Conservation (phyloP, 305 asterid genomes). For the Salvia sclarea region DNA sequence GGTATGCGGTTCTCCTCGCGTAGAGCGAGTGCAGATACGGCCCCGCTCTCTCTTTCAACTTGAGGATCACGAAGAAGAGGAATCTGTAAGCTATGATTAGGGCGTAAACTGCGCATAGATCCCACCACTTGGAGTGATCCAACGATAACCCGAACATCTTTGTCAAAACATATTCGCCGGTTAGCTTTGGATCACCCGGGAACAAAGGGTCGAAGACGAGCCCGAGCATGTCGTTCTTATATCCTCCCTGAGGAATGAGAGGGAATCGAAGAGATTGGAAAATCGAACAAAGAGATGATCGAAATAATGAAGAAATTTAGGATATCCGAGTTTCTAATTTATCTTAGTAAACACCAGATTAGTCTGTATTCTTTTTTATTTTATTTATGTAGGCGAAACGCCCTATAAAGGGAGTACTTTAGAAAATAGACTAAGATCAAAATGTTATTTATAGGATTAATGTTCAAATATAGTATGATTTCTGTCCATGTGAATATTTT, state of each 20-base stretch:
- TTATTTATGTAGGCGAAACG: no score
- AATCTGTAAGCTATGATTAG: conserved; percentile 58
- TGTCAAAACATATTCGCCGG: conserved; percentile 53
- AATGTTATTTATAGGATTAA: no score
- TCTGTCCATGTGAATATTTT: no score
- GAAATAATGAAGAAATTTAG: no score
- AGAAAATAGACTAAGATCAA: no score
- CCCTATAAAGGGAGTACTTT: no score
- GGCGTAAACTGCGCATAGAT: conserved; percentile 52
- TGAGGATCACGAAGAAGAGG: conserved; percentile 62
- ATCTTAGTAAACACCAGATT: no score
- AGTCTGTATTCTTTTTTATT: no score
- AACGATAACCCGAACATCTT: conserved; percentile 54
- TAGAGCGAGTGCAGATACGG: conserved; percentile 59
- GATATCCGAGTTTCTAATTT: no score
- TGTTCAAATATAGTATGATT: no score
- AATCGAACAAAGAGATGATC: not conserved
- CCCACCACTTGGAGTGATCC: conserved; percentile 94
- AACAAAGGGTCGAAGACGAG: conserved; percentile 65
- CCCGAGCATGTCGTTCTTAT: conserved; percentile 79
- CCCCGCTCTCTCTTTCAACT: conserved; percentile 51
- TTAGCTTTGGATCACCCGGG: conserved; percentile 57
- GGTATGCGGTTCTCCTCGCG: conserved; percentile 49
- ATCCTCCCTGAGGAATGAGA: conserved; percentile 50
- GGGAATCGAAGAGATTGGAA: not conserved